Evolutionary conservation across 306 rosid species (phyloP).

Genomic region (Cicer judaicum): DNA sequence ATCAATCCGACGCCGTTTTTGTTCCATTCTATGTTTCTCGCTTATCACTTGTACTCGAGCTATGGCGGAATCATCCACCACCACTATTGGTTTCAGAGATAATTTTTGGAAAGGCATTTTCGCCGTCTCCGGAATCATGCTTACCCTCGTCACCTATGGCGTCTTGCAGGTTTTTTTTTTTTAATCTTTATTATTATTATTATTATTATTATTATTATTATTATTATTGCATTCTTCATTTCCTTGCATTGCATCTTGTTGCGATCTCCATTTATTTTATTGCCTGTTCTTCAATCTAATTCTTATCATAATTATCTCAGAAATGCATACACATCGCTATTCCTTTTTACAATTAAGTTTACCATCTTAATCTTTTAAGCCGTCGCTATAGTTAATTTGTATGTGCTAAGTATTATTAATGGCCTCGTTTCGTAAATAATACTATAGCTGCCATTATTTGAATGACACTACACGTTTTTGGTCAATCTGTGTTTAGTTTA

Average conservation of each 20-base stretch:
- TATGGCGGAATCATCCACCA: slow-evolving; percentile 66
- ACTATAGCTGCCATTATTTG: slow-evolving; percentile 8
- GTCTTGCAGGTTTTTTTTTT: slow-evolving; percentile 72
- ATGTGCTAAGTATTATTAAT: not conserved
- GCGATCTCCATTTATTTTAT: slow-evolving; percentile 25
- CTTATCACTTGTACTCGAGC: not conserved
- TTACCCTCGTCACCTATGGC: slow-evolving; percentile 93
- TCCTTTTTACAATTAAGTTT: no score
- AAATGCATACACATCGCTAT: not conserved
- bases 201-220: no score
- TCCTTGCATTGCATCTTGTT: not conserved
- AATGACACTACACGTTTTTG: not conserved
- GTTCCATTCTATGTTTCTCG: slow-evolving; percentile 22
- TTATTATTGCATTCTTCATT: not conserved
- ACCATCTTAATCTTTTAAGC: not conserved
- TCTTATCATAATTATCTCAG: not conserved
- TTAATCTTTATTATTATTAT: not conserved
- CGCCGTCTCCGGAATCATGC: slow-evolving; percentile 87
- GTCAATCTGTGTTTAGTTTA: not conserved
- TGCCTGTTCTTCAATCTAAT: not conserved
- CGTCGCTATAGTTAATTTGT: not conserved
- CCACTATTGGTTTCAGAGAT: slow-evolving; percentile 43
- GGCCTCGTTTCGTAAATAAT: not conserved
- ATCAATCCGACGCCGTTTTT: slow-evolving; percentile 42
- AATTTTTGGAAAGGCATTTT: slow-evolving; percentile 68